phyloP scores from a whole-genome alignment of 768 basidiomycete genomes.

The Cystobasidium tubakii region DNA sequence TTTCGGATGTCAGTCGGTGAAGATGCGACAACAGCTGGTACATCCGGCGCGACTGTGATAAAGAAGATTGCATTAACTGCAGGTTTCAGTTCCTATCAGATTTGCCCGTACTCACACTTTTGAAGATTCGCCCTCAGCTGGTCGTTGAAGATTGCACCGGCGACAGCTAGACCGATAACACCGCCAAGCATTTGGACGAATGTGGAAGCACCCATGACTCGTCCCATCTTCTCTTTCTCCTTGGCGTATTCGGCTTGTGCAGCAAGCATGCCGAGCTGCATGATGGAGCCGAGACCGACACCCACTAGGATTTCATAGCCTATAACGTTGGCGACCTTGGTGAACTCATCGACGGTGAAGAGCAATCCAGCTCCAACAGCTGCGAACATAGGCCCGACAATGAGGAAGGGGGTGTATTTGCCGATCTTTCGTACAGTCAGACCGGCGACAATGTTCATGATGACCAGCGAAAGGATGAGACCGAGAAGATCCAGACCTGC shows the following conservation, averaged over 20 bases:
- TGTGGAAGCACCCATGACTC: conserved; percentile 45
- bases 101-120: conserved; percentile 20
- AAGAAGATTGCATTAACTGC: no score
- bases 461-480: conserved; percentile 36
- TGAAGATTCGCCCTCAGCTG: conserved; percentile 7
- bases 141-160: conserved; percentile 47
- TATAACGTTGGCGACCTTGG: conserved; percentile 40
- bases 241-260: conserved; percentile 51
- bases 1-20: conserved; percentile 26
- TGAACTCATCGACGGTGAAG: conserved; percentile 37
- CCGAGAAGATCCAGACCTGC: conserved; percentile 41
- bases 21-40: neutral
- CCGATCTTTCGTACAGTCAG: conserved; percentile 43
- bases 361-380: conserved; percentile 51
- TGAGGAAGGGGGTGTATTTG: conserved; percentile 51
- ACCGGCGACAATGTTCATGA: conserved; percentile 38
- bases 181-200: conserved; percentile 46
- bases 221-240: conserved; percentile 45
- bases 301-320: conserved; percentile 51
- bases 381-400: conserved; percentile 48
- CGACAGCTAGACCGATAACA: conserved; percentile 49
- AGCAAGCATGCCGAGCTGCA: conserved; percentile 43
- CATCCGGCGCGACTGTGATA: conserved; percentile 6
- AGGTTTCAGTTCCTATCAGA: no score
- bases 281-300: conserved; percentile 48